These are phyloP conservation scores for Lactarius vividus DNA, from an alignment of 768 basidiomycete genomes.

Conservation along the genomic window DNA sequence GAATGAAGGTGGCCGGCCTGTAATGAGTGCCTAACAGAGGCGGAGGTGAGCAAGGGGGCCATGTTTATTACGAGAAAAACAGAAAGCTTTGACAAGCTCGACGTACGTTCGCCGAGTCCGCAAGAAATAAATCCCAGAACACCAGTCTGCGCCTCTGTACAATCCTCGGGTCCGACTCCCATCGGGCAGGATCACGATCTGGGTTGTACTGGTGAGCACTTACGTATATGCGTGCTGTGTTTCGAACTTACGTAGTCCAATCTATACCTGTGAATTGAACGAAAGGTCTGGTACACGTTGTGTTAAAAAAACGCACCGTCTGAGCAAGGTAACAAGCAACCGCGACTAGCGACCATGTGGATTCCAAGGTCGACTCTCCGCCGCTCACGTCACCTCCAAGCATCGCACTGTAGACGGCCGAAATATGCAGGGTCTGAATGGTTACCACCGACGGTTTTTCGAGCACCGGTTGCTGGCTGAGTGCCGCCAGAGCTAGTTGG, in stretches of 20 bases:
- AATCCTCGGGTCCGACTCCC: too few species aligned
- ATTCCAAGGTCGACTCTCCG: constrained; percentile 68
- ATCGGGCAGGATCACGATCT: too few species aligned
- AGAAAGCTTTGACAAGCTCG: not conserved
- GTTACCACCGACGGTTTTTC: constrained; percentile 71
- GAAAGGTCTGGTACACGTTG: not conserved
- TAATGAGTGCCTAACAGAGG: constrained; percentile 54
- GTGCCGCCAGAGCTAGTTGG: constrained; percentile 60
- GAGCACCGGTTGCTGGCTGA: constrained; percentile 64
- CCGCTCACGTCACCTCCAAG: constrained; percentile 54
- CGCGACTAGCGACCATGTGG: constrained; percentile 66
- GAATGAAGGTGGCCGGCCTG: constrained; percentile 69
- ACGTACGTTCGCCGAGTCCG: constrained; percentile 62
- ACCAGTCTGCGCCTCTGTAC: too few species aligned
- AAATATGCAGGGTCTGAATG: constrained; percentile 64
- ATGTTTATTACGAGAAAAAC: too few species aligned
- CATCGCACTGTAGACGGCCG: constrained; percentile 70
- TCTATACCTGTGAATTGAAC: not conserved
- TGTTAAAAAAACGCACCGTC: constrained; percentile 44
- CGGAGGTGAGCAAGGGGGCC: not conserved
- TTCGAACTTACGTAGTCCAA: too few species aligned
- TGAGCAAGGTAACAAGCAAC: constrained; percentile 65
- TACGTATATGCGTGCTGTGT: too few species aligned
- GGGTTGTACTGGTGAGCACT: too few species aligned
- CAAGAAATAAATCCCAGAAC: constrained; percentile 32